Base-by-base conservation (phyloP, 306 rosid genomes). In the Cucurbita pepo region DNA sequence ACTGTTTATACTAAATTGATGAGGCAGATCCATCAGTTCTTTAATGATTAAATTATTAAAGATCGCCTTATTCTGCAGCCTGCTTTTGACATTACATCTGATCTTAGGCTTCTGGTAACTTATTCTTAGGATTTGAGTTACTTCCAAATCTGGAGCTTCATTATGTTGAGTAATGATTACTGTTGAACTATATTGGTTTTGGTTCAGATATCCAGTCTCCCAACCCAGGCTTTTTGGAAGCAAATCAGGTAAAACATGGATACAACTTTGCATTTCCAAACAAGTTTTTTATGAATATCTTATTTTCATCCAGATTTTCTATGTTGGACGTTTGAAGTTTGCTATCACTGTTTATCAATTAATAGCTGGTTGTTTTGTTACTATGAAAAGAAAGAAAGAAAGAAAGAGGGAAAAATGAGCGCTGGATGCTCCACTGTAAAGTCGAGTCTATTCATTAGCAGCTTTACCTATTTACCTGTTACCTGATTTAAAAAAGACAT, bases 191-290 rank as follows among this genome's bases (percentile, higher is more conserved):
- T 48, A 13, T 60, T 72, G 59, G 21, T 77, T 16, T 62, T 41
- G 59, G 21, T 43, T 78, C 96, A 93, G 98, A 83, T 90, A 60
- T 85, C 69, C 81, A 83, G 94, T 77, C 85, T 90, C 82, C 47
- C 87, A 57, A 93, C 81, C 97, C 98, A 74, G 96, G 98, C 73
- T 61, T 81, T 69, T 85, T 93, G n/a, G 90, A 88, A 81, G 98
- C 94, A 81, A 88, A 88, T 78, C 86, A 88, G 97, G 98, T 93
- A 90, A 83, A 81, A 10, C 45, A 57, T 13, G 40, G n/a, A 44
- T 56, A 6, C 15, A 48, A 22, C 73, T 25, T 47, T 47, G 57
- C 8, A 2, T 69, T 69, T 1, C 40, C 25, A 48, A 15, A 69
- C 13, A 19, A 69, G 43, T 18, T 34, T 44, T 65, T 54, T 0